These are phyloP conservation scores for Alternaria angustiovoidea DNA, from an alignment of 2,329 filamentous ascomycete species.

Conservation along the genomic window DNA sequence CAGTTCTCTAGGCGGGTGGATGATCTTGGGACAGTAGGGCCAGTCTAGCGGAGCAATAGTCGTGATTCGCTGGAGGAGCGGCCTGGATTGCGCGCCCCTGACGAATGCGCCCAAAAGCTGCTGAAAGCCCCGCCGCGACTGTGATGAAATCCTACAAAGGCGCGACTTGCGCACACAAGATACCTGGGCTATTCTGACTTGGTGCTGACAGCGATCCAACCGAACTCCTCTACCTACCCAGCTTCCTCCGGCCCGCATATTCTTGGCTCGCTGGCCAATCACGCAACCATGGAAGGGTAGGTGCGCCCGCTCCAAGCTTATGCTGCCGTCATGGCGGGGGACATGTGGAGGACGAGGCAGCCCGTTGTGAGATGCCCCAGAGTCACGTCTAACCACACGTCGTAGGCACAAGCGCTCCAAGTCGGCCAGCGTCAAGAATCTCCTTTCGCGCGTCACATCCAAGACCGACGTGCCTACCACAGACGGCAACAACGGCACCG, in stretches of 20 bases:
- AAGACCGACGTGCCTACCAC: slow-evolving; percentile 38
- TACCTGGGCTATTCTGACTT: not conserved
- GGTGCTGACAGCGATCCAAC: not conserved
- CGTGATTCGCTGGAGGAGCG: slow-evolving; percentile 17
- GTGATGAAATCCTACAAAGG: slow-evolving; percentile 5
- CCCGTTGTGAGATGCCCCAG: not conserved
- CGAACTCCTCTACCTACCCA: not conserved
- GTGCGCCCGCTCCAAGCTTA: slow-evolving; percentile 25
- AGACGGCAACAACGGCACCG: slow-evolving; percentile 1
- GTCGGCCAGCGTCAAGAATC: slow-evolving; percentile 48
- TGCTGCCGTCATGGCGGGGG: slow-evolving; percentile 19
- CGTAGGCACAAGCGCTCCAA: slow-evolving; percentile 55
- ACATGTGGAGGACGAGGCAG: slow-evolving; percentile 3
- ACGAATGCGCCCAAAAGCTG: slow-evolving; percentile 13
- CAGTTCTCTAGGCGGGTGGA: not conserved
- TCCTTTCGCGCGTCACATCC: slow-evolving; percentile 47
- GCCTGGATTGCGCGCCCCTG: slow-evolving; percentile 19
- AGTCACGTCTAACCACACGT: slow-evolving; percentile 8
- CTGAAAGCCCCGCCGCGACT: slow-evolving; percentile 17
- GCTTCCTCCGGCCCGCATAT: slow-evolving; percentile 4
- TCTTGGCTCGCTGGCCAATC: slow-evolving; percentile 23
- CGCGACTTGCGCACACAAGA: not conserved
- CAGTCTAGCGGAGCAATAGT: slow-evolving; percentile 5
- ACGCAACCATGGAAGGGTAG: slow-evolving; percentile 44
- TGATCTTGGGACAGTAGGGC: not conserved